Conservation (phyloP, 1,139 yeast genomes). For the Sugiyamaella xylanicola region DNA sequence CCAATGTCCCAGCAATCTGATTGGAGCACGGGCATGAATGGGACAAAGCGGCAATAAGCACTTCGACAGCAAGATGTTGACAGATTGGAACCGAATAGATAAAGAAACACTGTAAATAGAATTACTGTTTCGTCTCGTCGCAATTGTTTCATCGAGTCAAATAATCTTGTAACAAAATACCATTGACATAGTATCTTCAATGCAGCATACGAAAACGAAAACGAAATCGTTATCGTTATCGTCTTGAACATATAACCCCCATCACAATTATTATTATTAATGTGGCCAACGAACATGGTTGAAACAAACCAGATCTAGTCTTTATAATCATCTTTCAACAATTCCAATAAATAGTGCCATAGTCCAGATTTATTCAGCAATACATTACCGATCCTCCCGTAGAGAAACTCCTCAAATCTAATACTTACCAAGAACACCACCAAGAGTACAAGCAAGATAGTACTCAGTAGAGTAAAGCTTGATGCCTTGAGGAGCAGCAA, state of each 20-base stretch:
- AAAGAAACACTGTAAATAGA: too few species aligned
- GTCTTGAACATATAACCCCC: too few species aligned
- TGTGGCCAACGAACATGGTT: too few species aligned
- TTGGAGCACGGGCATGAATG: background rate
- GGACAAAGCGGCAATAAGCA: constrained; percentile 2
- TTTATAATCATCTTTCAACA: too few species aligned
- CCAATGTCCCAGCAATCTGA: background rate
- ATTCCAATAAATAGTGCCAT: background rate
- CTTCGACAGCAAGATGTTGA: background rate
- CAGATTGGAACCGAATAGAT: background rate
- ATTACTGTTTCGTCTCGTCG: too few species aligned
- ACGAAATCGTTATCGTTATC: too few species aligned
- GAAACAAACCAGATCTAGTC: too few species aligned
- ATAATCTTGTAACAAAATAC: too few species aligned
- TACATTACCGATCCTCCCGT: background rate
- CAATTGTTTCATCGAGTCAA: too few species aligned
- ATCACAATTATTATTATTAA: too few species aligned
- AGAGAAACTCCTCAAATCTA: background rate
- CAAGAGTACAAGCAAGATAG: constrained; percentile 80
- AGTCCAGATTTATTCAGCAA: background rate
- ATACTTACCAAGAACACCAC: constrained; percentile 63
- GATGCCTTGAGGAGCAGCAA: constrained; percentile 44
- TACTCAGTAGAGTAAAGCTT: constrained; percentile 68
- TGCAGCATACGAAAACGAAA: too few species aligned
- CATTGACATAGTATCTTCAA: too few species aligned